A percentile compares a stretch with the other conserved stretches of the same genome.
phyloP scores from a whole-genome alignment of 768 basidiomycete species.

The Amanita jacksonii region DNA sequence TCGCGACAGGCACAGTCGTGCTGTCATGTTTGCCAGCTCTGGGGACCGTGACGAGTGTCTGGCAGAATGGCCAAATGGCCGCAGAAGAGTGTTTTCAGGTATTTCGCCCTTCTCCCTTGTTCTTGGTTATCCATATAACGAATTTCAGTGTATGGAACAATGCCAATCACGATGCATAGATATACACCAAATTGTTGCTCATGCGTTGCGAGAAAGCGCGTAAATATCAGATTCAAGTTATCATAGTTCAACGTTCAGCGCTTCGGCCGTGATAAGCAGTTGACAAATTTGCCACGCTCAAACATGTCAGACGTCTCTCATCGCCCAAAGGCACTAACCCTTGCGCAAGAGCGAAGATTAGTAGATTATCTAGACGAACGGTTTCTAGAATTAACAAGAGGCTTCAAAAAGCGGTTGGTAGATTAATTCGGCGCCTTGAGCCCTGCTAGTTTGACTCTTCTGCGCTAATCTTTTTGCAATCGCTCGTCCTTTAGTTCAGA shows the following conservation, averaged over 20 bases:
- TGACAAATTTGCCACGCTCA: too few species aligned
- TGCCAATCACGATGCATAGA: conserved; percentile 67
- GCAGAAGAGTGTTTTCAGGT: conserved; percentile 47
- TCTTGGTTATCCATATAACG: neutral
- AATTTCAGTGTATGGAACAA: conserved; percentile 59
- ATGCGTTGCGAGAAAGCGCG: conserved; percentile 46
- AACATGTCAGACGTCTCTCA: neutral
- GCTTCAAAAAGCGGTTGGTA: conserved; percentile 67
- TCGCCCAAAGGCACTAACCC: conserved; percentile 26
- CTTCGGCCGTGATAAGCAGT: too few species aligned
- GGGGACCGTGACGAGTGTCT: conserved; percentile 72
- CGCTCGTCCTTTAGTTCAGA: conserved; percentile 31
- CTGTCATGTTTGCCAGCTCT: conserved; percentile 86
- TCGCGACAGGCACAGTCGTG: conserved; percentile 58
- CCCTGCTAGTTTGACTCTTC: conserved; percentile 1
- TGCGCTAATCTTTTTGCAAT: too few species aligned
- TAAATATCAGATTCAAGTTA: too few species aligned
- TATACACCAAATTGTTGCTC: conserved; percentile 66
- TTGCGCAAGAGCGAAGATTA: conserved; percentile 53
- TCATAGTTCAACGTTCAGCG: too few species aligned
- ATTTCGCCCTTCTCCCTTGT: conserved; percentile 17
- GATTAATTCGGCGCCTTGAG: neutral
- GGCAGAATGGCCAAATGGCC: conserved; percentile 68
- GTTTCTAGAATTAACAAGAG: conserved; percentile 56
- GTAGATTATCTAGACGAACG: conserved; percentile 55